Evolutionary conservation across 768 basidiomycete species (phyloP), one percentile per base, ranked within the genome.

Genomic region (Solioccasus polychromus): DNA sequence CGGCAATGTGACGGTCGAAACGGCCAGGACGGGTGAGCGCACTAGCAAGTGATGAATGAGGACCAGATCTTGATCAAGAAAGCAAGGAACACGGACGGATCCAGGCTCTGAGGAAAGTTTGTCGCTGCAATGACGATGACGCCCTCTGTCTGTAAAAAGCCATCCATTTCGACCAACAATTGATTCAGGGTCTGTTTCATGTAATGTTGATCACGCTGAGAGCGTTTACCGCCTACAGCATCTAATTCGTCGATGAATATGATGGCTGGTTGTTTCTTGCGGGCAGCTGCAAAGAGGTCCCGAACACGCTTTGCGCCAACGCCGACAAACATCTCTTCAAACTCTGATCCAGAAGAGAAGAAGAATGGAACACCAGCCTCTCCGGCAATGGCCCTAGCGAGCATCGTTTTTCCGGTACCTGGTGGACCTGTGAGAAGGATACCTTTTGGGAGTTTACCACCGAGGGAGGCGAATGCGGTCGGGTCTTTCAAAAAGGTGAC

Each of bases 291-390:
- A 56, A 99, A 99, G 23, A 99, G 79, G 51, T 98, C 95, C 31
- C 96, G 80, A 31, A 99, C 89, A 10, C 96, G 85, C 63, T 94
- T 92, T 14, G 96, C 94, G 41, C 93, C 93, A 28, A 91, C 86
- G 44, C 92, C 92, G 37, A 95, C 93, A 62, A 93, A 95, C 84
- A 98, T 94, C 67, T 98, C 95, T 63, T 98, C 95, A 53, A 98
- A 98, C 59, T 96, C 93, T 40, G 91, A 91, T 10, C 95, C 96
- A 26, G 90, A 92, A 28, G 95, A 92, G 60, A 94, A 96, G 66
- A 97, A 84, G 75, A 99, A 99, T 0, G 93, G 92, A 32, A 99
- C 96, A 14, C 88, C 94, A 14, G 96, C 96, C 72, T 99, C 96
- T 37, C 96, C 96, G 3, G 96, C 96, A 6, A 97, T 86, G 8